Base-by-base conservation (phyloP, 345 rosid genomes). In the Aurinia saxatilis region DNA sequence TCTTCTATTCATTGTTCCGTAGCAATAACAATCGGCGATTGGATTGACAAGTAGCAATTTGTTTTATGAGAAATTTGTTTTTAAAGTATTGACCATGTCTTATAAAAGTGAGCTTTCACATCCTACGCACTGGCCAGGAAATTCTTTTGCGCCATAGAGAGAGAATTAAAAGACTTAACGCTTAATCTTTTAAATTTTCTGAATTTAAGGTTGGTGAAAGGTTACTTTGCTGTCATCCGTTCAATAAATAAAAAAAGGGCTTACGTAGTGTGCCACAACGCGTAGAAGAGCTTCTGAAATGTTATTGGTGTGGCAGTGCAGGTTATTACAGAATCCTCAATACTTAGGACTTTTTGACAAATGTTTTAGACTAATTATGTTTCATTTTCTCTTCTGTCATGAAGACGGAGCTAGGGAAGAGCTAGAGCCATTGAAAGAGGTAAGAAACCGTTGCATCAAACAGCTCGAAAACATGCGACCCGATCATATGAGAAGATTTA, bases 171-270 rank as follows among this genome's bases (percentile, higher is more conserved):
- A n/a, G n/a, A n/a, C n/a, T n/a, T n/a, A n/a, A n/a, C n/a, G n/a
- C n/a, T 42, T 52, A 16, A 11, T 19, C 27, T 63, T 8, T 10
- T 17, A 13, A 25, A 6, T 3, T 25, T 27, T 30, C 27, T 6
- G 54, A 49, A 66, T 57, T 29, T 78, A 84, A 70, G 99, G 90
- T 96, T n/a, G n/a, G n/a, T n/a, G n/a, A n/a, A n/a, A n/a, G n/a
- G 51, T 60, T 93, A 54, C 79, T 93, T 12, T 90, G 99, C 11
- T 95, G 96, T 25, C 99, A 93, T 76, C 99, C 99, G 8, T 93
- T 93, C 57, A 86, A 63, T 55, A 97, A 93, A 77, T 93, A n/a
- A 97, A 9, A 93, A 90, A 74, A 82, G 99, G 74, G 99, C 97
- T 7, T 82, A 82, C 53, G 97, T 90, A 71, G 96, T n/a, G n/a